Base-by-base conservation (phyloP, 2,329 filamentous ascomycete genomes). In the Tolypocladium album region DNA sequence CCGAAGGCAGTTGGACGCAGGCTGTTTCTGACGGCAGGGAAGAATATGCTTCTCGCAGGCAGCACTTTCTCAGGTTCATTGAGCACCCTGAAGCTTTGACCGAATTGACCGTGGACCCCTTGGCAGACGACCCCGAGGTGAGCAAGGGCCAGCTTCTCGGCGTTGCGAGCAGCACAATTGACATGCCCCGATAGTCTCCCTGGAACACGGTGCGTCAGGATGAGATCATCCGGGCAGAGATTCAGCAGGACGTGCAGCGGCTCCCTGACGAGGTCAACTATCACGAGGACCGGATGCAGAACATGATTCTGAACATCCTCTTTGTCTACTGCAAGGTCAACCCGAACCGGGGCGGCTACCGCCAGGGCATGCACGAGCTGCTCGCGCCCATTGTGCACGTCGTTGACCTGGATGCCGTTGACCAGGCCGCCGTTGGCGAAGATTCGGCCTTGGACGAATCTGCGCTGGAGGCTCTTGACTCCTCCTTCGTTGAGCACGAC, bases 321-420 rank as follows among this genome's bases (percentile, higher is more conserved):
- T 99, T 97, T 73, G 83, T 99, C 65, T 97, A 92, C 75, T 94
- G 92, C 76, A 97, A 96, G 73, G 82, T 95, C 58, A 90, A 97
- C 69, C 90, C 90, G 1, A 86, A 88, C 65, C 82, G 91, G 59
- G 91, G 91, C 20, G 92, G 85, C 22, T 99, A 99, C 71, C 86
- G 94, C n/a, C 94, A 99, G 76, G 94, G 94, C 13, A 99, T 99
- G 93, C 94, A 99, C 71, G 94, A 99, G 74, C 79, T 99, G 52
- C 79, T 97, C 17, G 94, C 94, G 0, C 92, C 94, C 0, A 86
- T 99, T 43, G 78, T 97, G 8, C 91, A 91, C 81, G 89, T 91
- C 2, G 77, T 97, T 7, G 86, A 92, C 66, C 81, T 87, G 66
- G 94, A 99, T 75, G 88, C 92, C 8, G 78, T 96, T 57, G 81